Conservation (phyloP, 495 filamentous ascomycete species). For the Aspergillus nidulans region DNA sequence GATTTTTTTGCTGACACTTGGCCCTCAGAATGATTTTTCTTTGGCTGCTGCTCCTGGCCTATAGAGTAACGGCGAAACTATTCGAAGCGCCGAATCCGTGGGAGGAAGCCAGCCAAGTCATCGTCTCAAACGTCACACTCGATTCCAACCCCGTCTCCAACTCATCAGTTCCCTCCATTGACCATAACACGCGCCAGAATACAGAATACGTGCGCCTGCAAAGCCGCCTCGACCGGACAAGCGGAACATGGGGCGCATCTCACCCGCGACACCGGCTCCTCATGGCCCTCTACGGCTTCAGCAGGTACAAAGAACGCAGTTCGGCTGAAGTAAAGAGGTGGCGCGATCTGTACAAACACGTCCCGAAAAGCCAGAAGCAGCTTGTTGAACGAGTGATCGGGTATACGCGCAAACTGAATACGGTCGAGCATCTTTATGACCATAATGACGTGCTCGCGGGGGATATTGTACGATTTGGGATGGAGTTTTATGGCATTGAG, state of each 20-base stretch:
- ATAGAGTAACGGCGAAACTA: background rate
- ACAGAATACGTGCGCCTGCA: constrained; percentile 16
- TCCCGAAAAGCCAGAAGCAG: constrained; percentile 17
- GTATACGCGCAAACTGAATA: constrained; percentile 24
- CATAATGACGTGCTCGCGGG: constrained; percentile 12
- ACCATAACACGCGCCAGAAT: background rate
- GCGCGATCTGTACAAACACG: constrained; percentile 21
- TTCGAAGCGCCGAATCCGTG: background rate
- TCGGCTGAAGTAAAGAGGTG: constrained; percentile 16
- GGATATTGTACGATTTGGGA: constrained; percentile 15
- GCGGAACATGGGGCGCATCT: constrained; percentile 14
- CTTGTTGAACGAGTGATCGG: constrained; percentile 15
- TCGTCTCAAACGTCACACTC: constrained; percentile 14
- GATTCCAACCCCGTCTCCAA: background rate
- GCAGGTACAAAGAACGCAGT: constrained; percentile 16
- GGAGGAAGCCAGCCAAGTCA: constrained; percentile 9
- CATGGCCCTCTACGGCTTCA: constrained; percentile 18
- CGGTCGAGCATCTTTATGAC: constrained; percentile 19
- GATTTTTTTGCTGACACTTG: background rate
- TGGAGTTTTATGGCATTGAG: constrained; percentile 20
- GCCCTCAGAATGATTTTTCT: background rate
- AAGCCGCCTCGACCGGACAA: constrained; percentile 11
- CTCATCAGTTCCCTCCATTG: background rate
- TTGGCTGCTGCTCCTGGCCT: background rate
- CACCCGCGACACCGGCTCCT: constrained; percentile 23